Conservation (phyloP, 176 grass and related monocot species). For the Eleusine indica region DNA sequence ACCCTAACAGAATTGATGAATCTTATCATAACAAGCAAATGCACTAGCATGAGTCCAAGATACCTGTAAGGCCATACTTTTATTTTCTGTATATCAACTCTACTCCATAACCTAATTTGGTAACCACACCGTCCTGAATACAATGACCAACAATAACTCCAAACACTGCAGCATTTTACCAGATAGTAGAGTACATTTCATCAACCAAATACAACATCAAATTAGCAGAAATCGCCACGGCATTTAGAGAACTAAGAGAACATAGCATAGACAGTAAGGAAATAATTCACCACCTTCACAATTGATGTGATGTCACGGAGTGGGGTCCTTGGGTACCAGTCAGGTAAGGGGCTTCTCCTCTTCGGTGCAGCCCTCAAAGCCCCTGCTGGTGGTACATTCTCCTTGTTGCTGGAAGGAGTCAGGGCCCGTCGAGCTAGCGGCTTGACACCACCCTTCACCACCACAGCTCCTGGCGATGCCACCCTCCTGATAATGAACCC, state of each 20-base stretch:
- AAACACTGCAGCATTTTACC: background rate
- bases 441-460: constrained; percentile 27
- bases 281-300: constrained; percentile 50
- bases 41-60: background rate
- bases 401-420: constrained; percentile 43
- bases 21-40: background rate
- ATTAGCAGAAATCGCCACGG: background rate
- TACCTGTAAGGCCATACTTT: background rate
- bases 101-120: background rate
- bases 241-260: constrained; percentile 2
- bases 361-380: constrained; percentile 30
- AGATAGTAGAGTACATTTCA: background rate
- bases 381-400: constrained; percentile 42
- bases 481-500: constrained; percentile 62
- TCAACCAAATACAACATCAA: background rate
- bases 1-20: background rate
- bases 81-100: background rate
- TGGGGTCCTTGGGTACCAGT: constrained; percentile 74
- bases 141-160: background rate
- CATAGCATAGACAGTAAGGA: constrained; percentile 5
- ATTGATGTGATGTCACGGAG: constrained; percentile 64
- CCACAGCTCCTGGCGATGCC: constrained; percentile 41
- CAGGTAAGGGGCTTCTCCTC: constrained; percentile 63
- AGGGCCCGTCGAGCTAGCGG: constrained; percentile 19
- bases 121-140: background rate